Base-by-base conservation (phyloP, 306 rosid genomes). In the Hippophae tibetana region DNA sequence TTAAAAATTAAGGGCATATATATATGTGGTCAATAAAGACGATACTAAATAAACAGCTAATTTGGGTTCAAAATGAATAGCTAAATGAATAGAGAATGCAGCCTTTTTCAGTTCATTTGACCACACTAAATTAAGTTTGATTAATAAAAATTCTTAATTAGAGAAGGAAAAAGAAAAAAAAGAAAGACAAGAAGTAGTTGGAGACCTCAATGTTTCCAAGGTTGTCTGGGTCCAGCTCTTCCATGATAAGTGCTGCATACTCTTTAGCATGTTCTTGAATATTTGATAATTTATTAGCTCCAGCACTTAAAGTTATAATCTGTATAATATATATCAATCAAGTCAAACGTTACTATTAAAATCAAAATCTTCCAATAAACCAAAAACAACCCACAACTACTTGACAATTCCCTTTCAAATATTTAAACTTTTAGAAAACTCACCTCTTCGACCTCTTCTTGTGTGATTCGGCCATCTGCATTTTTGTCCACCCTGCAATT, bases 241-340 rank as follows among this genome's bases (percentile, higher is more conserved):
- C 98, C 85, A 85, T 87, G 70, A 90, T 90, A 43, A 90, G 67
- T 10, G 98, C 92, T 53, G 98, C 96, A 53, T 90, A 90, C 74
- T 90, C 98, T 57, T 90, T 85, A 1, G 89, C 76, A 7, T 81
- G 84, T 7, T 87, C 89, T 81, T 85, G 81, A 66, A 90, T 69
- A 62, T 87, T 87, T 11, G 96, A 81, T 27, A 90, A 73, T 78
- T 81, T 76, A 67, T 90, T 90, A 25, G 96, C 98, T 0, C 87
- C 79, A 66, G 98, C 98, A 49, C 96, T 90, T 47, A 83, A 58
- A 40, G 74, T 74, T 42, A 90, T 90, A 58, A 90, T 84, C 97
- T 89, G 84, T 62, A 52, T 0, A 1, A 25, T 8, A 58, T 10
- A 38, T 31, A 2, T 45, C 64, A 54, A 9, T 49, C 53, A 49